Conservation (phyloP, 306 rosid species). For the Casuarina glauca region DNA sequence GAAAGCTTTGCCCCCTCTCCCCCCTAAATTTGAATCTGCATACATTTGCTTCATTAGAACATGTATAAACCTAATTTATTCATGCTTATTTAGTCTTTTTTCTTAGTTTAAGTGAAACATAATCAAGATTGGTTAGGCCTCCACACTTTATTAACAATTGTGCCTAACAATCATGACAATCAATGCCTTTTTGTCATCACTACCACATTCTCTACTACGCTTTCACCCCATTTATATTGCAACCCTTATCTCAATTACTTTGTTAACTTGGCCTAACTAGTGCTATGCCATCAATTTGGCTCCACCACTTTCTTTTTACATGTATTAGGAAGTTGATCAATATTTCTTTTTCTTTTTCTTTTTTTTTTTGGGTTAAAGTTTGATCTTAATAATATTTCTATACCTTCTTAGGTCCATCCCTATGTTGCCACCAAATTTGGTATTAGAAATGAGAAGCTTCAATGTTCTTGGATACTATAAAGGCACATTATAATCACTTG, state of each 20-base stretch:
- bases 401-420: slow-evolving; percentile 75
- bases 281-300: not conserved
- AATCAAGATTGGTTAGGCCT: not conserved
- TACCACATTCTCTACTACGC: not conserved
- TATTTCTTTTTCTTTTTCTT: too few species aligned
- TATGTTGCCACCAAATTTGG: slow-evolving; percentile 96
- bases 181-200: not conserved
- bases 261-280: not conserved
- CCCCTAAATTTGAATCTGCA: not conserved
- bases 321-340: not conserved
- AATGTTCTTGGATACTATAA: slow-evolving; percentile 86
- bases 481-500: slow-evolving; percentile 74
- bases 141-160: not conserved
- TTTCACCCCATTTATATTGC: not conserved
- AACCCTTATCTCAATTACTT: not conserved
- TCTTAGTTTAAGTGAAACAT: not conserved
- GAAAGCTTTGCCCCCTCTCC: not conserved
- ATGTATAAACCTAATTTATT: not conserved
- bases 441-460: slow-evolving; percentile 93
- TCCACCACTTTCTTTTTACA: not conserved
- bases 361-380: slow-evolving; percentile 5
- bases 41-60: not conserved
- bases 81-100: not conserved
- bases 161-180: not conserved
- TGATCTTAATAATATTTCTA: not conserved